phyloP scores from a whole-genome alignment of 2,329 filamentous ascomycete genomes.

The Neurospora sp. region DNA sequence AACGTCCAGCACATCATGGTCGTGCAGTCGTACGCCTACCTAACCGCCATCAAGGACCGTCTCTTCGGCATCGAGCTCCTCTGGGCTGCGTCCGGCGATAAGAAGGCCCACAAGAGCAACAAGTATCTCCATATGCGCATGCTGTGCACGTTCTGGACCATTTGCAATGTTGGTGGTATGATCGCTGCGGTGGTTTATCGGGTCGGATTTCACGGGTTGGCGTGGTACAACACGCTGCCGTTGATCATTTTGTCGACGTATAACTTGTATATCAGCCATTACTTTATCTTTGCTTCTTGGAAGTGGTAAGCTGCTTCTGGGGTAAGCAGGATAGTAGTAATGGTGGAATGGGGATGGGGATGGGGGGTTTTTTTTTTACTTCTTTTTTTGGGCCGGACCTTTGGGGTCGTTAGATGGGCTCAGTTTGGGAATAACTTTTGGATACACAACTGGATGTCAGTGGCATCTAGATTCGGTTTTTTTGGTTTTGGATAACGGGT shows the following conservation, averaged over 20 bases:
- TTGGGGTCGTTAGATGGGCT: not conserved
- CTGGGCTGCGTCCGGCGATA: slow-evolving; percentile 30
- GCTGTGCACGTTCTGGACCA: slow-evolving; percentile 28
- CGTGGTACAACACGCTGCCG: slow-evolving; percentile 30
- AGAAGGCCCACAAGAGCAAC: slow-evolving; percentile 30
- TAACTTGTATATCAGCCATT: slow-evolving; percentile 29
- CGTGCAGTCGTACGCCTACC: slow-evolving; percentile 31
- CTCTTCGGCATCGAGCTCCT: slow-evolving; percentile 28
- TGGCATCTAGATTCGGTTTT: not conserved
- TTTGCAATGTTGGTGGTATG: slow-evolving; percentile 23
- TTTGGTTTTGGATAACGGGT: not conserved
- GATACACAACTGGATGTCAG: not conserved
- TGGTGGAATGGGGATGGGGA: not conserved
- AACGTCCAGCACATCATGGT: slow-evolving; percentile 32
- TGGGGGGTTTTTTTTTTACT: not conserved
- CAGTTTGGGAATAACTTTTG: not conserved
- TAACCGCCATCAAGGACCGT: slow-evolving; percentile 31
- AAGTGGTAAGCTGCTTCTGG: slow-evolving; percentile 7
- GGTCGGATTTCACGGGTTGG: slow-evolving; percentile 21
- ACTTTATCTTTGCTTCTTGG: slow-evolving; percentile 26
- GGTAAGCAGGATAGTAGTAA: no score
- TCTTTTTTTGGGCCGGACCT: not conserved
- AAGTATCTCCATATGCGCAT: slow-evolving; percentile 33
- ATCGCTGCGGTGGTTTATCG: slow-evolving; percentile 26
- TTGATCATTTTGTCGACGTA: slow-evolving; percentile 28